These are phyloP conservation scores for Aegilops umbellulata DNA, from an alignment of 176 grass and related monocot genomes.

Conservation along the genomic window DNA sequence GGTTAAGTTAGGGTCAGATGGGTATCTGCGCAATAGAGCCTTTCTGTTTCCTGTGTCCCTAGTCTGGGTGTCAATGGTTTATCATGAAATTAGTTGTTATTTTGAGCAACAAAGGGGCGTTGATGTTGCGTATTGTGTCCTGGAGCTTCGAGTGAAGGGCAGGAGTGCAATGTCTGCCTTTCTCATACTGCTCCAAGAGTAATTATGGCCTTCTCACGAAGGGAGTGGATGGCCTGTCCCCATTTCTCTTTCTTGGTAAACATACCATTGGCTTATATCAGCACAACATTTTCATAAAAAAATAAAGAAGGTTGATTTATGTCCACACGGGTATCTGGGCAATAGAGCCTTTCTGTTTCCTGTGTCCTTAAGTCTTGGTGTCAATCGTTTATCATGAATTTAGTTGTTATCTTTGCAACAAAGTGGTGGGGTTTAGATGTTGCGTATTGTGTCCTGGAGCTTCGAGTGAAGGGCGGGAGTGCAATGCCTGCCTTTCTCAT, in stretches of 20 bases:
- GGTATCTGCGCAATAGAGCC: neutral
- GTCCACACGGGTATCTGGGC: neutral
- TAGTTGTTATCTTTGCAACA: too few species aligned
- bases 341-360: neutral
- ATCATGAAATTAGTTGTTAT: neutral
- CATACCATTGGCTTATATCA: slow-evolving; percentile 33
- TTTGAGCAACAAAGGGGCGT: neutral
- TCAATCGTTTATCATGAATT: too few species aligned
- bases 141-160: slow-evolving; percentile 62
- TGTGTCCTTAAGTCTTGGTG: neutral
- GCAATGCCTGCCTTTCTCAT: slow-evolving; percentile 60
- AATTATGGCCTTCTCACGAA: slow-evolving; percentile 8
- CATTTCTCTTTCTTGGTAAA: slow-evolving; percentile 29
- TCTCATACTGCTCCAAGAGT: slow-evolving; percentile 57
- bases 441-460: slow-evolving; percentile 14
- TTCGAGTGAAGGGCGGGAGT: slow-evolving; percentile 52
- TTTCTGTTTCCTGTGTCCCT: neutral
- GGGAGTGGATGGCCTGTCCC: slow-evolving; percentile 9
- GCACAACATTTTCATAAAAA: neutral
- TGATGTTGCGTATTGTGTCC: neutral
- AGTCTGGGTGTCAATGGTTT: neutral
- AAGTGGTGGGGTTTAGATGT: neutral
- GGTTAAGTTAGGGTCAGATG: neutral
- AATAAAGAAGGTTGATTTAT: neutral
- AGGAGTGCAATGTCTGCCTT: slow-evolving; percentile 50